These are phyloP conservation scores for Ustilago curta DNA, from an alignment of 1,284 basidiomycete genomes.

Conservation along the genomic window DNA sequence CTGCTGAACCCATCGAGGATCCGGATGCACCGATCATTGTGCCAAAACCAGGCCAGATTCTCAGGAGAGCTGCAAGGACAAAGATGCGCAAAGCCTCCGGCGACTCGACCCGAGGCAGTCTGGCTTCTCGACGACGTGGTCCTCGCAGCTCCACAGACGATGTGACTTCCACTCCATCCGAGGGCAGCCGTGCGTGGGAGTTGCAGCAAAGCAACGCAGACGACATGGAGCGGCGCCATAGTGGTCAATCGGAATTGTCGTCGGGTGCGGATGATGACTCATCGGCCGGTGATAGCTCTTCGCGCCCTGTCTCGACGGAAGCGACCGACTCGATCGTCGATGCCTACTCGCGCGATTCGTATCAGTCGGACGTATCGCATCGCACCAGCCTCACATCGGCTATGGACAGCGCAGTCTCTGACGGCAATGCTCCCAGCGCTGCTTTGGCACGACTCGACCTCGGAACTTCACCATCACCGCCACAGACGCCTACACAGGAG, in stretches of 20 bases:
- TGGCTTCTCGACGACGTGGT: conserved; percentile 38
- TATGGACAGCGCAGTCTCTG: conserved; percentile 36
- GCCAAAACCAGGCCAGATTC: conserved; percentile 85
- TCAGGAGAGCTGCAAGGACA: conserved; percentile 90
- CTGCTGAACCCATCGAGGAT: conserved; percentile 74
- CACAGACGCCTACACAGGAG: conserved; percentile 54
- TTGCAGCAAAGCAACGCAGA: conserved; percentile 33
- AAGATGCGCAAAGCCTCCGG: conserved; percentile 92
- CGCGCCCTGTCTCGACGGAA: conserved; percentile 55
- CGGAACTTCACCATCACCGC: conserved; percentile 30
- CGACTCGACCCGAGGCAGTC: conserved; percentile 74
- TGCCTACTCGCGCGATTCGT: conserved; percentile 59
- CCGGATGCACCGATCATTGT: conserved; percentile 89
- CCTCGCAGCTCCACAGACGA: conserved; percentile 21
- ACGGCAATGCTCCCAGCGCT: conserved; percentile 9
- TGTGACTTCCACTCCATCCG: conserved; percentile 18
- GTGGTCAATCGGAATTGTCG: conserved; percentile 52
- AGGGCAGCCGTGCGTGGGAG: conserved; percentile 45
- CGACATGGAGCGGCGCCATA: conserved; percentile 51
- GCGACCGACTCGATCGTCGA: conserved; percentile 60
- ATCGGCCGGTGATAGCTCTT: conserved; percentile 38
- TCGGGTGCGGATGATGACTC: conserved; percentile 48
- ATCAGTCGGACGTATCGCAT: conserved; percentile 57
- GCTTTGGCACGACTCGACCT: conserved; percentile 2
- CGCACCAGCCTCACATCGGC: conserved; percentile 56